Base-by-base conservation (phyloP, 345 rosid species). In the Populus pruinosa region DNA sequence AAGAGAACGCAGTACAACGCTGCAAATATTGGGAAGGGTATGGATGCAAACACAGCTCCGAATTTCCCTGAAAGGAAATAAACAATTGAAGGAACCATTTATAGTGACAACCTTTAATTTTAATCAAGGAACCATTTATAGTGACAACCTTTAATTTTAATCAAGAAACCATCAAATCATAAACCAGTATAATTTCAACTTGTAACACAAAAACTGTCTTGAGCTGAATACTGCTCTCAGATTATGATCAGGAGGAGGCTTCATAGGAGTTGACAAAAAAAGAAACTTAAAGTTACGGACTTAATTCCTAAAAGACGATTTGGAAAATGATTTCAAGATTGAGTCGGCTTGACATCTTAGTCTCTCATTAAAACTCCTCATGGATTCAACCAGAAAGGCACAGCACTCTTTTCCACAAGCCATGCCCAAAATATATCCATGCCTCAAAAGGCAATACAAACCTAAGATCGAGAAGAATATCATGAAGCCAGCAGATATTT, bases 401-500 rank as follows among this genome's bases (percentile, higher is more conserved):
- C 18, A 63, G n/a, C 2, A 8, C 21, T 73, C 17, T 73, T 21
- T 33, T 38, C 31, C 67, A 49, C 33, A 8, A 4, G 44, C 21
- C 43, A 31, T 66, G 62, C 64, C 23, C 6, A 11, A 33, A 21
- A 4, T 7, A 8, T 67, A 8, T 25, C 11, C 35, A 50, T 67
- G 31, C 6, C 36, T 16, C 21, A 65, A 3, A 70, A 71, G 78
- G 53, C 3, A 64, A 65, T 38, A 29, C 79, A 41, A 66, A 82
- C 82, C 85, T 78, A 82, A 67, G 36, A 49, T 75, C 23, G 80
- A 41, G 74, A 82, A 82, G 77, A 77, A 79, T 43, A 72, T 72
- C 74, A 85, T 71, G 70, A 81, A 74, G 41, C 72, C 82, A 29
- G 84, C 74, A 59, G 77, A 84, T 39, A 84, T 27, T 74, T 76